A percentile compares a stretch with the other conserved stretches of the same genome.
Evolutionary conservation across 163 green algal genomes (phyloP).

Genomic region (Trebouxiophyceae sp.): DNA sequence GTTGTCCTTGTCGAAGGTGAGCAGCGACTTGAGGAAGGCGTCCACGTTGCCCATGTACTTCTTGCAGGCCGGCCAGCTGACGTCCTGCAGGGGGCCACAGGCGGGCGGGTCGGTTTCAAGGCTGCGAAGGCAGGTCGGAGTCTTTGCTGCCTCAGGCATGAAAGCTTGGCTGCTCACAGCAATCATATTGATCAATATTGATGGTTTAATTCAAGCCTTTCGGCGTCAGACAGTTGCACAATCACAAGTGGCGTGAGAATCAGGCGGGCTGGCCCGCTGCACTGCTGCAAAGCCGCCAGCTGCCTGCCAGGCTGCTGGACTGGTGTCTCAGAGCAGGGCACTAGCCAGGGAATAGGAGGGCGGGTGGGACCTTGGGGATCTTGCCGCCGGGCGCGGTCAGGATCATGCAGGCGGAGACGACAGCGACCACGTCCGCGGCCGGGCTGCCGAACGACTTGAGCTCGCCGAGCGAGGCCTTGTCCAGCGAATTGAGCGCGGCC

Average conservation of each 20-base stretch:
- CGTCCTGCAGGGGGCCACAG: slow-evolving; percentile 52
- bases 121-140: no score
- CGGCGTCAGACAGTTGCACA: no score
- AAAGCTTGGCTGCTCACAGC: no score
- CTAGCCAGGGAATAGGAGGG: not conserved
- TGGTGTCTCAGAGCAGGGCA: no score
- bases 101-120: no score
- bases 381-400: slow-evolving; percentile 75
- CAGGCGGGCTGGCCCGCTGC: not conserved
- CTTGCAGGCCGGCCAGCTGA: slow-evolving; percentile 79
- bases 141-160: no score
- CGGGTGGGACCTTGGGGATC: slow-evolving; percentile 72
- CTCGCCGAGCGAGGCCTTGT: slow-evolving; percentile 83
- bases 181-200: no score
- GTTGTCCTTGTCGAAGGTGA: slow-evolving; percentile 91
- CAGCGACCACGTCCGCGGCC: slow-evolving; percentile 74
- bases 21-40: slow-evolving; percentile 79
- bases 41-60: slow-evolving; percentile 94
- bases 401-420: slow-evolving; percentile 79
- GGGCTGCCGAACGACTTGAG: slow-evolving; percentile 91
- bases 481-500: slow-evolving; percentile 83
- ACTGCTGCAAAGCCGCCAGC: not conserved
- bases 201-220: no score
- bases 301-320: no score
- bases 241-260: no score